Percentiles rank a stretch among this genome's conserved stretches.
These are phyloP conservation scores for Hortaea werneckii DNA, from an alignment of 2,329 filamentous ascomycete genomes.

Conservation along the genomic window DNA sequence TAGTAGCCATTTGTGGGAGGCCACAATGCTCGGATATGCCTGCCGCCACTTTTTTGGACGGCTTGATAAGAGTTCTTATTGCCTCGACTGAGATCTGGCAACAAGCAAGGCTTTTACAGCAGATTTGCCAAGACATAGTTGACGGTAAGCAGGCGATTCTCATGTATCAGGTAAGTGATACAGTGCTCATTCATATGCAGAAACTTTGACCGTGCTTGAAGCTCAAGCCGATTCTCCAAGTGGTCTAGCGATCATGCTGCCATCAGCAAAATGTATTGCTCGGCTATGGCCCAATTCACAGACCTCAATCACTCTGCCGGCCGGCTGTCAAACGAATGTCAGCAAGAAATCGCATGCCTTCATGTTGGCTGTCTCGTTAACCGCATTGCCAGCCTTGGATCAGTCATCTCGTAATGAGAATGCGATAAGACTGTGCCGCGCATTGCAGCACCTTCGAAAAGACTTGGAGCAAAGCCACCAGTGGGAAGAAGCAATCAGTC, in stretches of 20 bases:
- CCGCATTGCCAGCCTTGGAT: slow-evolving; percentile 9
- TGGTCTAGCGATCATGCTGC: slow-evolving; percentile 25
- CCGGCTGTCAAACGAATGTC: slow-evolving; percentile 26
- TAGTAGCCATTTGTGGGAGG: slow-evolving; percentile 39
- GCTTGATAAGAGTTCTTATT: slow-evolving; percentile 27
- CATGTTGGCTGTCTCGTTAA: slow-evolving; percentile 17
- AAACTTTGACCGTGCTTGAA: slow-evolving; percentile 36
- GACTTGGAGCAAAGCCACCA: slow-evolving; percentile 9
- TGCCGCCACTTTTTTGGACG: slow-evolving; percentile 29
- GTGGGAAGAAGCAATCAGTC: slow-evolving; percentile 12
- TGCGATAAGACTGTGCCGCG: slow-evolving; percentile 10
- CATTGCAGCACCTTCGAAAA: slow-evolving; percentile 5
- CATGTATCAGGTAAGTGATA: slow-evolving; percentile 11
- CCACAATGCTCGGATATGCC: slow-evolving; percentile 33
- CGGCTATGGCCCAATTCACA: slow-evolving; percentile 30
- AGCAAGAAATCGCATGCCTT: slow-evolving; percentile 12
- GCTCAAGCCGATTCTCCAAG: slow-evolving; percentile 6
- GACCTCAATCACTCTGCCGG: slow-evolving; percentile 31
- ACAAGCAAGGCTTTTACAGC: slow-evolving; percentile 23
- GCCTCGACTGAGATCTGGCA: slow-evolving; percentile 27
- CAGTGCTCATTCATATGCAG: slow-evolving; percentile 26
- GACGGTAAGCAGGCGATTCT: slow-evolving; percentile 24
- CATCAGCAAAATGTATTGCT: slow-evolving; percentile 29
- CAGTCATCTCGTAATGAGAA: slow-evolving; percentile 14
- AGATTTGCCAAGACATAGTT: slow-evolving; percentile 31